Percentiles rank a stretch among this genome's conserved stretches.
These are phyloP conservation scores for Themeda triandra DNA, from an alignment of 176 grass and related monocot species.

Conservation along the genomic window DNA sequence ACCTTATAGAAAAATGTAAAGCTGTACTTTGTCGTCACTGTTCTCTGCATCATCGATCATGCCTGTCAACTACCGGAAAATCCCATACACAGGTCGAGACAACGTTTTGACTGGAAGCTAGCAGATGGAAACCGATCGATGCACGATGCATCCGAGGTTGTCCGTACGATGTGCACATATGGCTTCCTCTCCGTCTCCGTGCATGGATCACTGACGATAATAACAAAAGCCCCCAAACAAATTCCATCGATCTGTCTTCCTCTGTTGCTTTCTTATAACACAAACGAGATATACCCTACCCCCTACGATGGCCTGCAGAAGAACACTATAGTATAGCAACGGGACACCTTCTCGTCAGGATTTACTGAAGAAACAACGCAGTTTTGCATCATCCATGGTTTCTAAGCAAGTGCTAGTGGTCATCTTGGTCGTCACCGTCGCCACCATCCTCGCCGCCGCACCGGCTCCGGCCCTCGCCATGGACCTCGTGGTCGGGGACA, in stretches of 20 bases:
- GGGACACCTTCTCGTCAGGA: background rate
- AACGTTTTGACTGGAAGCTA: background rate
- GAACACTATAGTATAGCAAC: background rate
- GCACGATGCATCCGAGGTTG: background rate
- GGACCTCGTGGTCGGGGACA: background rate
- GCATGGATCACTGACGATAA: no score
- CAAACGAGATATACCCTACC: background rate
- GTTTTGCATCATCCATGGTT: background rate
- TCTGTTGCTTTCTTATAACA: background rate
- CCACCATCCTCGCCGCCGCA: background rate
- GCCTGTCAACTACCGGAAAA: background rate
- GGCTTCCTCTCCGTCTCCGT: background rate
- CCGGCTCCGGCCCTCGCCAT: background rate
- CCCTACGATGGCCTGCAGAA: background rate
- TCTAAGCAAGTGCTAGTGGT: background rate
- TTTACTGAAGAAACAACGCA: background rate
- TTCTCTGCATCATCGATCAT: background rate
- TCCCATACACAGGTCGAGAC: background rate
- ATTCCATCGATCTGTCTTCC: background rate
- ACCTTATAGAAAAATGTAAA: no score
- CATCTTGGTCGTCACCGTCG: no score
- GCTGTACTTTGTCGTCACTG: background rate
- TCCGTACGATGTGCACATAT: background rate
- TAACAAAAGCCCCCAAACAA: background rate
- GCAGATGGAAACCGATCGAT: background rate